Evolutionary conservation across 2,329 filamentous ascomycete genomes (phyloP).

Genomic region (Ampelomyces quisqualis): DNA sequence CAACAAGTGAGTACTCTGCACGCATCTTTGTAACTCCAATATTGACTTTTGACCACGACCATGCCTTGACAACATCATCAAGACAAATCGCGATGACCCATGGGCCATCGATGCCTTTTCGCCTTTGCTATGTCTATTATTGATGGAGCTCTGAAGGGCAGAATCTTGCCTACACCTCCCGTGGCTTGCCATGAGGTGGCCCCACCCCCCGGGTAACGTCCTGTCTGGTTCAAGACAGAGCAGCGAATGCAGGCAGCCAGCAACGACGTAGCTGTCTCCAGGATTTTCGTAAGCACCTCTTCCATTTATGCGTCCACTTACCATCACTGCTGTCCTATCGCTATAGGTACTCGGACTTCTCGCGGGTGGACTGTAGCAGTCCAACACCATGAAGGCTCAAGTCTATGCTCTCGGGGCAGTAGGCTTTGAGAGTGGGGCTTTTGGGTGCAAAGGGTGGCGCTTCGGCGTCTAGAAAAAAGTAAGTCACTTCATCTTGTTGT

Average conservation of each 20-base stretch:
- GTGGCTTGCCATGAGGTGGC: no score
- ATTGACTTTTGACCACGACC: no score
- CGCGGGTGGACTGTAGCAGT: no score
- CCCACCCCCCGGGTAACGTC: not conserved
- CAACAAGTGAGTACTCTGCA: no score
- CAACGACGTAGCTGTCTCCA: not conserved
- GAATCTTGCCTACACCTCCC: constrained; percentile 2
- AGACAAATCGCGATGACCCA: not conserved
- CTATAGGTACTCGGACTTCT: not conserved
- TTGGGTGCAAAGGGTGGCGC: not conserved
- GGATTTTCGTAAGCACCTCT: not conserved
- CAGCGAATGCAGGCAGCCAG: not conserved
- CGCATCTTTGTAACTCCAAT: no score
- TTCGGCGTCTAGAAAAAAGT: not conserved
- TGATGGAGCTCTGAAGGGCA: not conserved
- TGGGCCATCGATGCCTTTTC: not conserved
- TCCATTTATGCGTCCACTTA: not conserved
- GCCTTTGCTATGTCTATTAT: no score
- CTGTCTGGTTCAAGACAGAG: not conserved
- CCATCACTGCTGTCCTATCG: not conserved
- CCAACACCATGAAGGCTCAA: no score
- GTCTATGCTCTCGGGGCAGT: not conserved
- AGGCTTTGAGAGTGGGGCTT: not conserved
- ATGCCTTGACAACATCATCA: no score
- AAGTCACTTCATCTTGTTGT: not conserved